Conservation (phyloP, 176 grass and related monocot species). For the Ananas comosus region DNA sequence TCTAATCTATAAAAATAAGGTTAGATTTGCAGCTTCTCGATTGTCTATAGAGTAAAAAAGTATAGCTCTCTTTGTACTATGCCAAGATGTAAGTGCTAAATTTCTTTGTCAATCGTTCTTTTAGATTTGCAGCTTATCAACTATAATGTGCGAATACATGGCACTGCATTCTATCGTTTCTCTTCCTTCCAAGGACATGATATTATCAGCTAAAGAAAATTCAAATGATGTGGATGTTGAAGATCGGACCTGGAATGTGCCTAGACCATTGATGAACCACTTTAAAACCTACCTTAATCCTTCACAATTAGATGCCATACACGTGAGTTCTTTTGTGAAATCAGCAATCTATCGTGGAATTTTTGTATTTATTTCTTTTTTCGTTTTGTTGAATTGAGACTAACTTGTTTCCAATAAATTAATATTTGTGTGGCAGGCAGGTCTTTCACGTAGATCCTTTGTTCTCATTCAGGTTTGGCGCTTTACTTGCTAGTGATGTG, state of each 20-base stretch:
- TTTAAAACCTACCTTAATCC: slow-evolving; percentile 75
- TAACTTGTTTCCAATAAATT: slow-evolving; percentile 13
- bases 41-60: no score
- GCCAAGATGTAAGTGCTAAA: slow-evolving; percentile 6
- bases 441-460: slow-evolving; percentile 91
- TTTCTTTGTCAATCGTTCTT: slow-evolving; percentile 25
- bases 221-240: slow-evolving; percentile 37
- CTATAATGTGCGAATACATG: slow-evolving; percentile 76
- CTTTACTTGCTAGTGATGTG: slow-evolving; percentile 11
- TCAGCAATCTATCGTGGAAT: neutral
- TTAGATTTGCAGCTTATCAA: slow-evolving; percentile 95
- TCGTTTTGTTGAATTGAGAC: neutral
- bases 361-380: neutral
- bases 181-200: slow-evolving; percentile 87
- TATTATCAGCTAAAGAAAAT: slow-evolving; percentile 70
- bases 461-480: slow-evolving; percentile 84
- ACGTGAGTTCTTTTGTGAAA: slow-evolving; percentile 39
- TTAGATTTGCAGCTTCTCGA: no score
- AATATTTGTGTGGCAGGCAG: slow-evolving; percentile 48
- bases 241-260: slow-evolving; percentile 70
- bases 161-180: slow-evolving; percentile 67
- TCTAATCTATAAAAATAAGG: no score
- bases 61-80: neutral
- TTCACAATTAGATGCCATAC: slow-evolving; percentile 84
- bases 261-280: slow-evolving; percentile 75